Percentiles rank a stretch among this genome's conserved stretches.
Evolutionary conservation across 768 basidiomycete species (phyloP).

Genomic region (Lentinula detonsa): DNA sequence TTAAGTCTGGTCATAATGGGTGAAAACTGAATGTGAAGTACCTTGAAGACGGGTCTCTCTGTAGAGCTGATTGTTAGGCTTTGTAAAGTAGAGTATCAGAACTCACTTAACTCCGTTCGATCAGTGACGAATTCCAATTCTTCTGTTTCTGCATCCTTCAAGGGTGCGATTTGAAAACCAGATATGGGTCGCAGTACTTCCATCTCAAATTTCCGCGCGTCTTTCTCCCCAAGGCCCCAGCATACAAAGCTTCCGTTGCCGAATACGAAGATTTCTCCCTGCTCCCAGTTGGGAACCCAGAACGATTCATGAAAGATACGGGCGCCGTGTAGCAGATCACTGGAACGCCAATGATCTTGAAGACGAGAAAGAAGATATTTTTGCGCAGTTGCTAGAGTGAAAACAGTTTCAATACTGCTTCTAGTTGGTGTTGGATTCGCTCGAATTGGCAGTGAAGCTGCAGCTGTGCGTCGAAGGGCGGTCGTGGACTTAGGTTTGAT

Average conservation of each 20-base stretch:
- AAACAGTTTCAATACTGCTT: conserved; percentile 70
- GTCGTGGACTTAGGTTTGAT: conserved; percentile 77
- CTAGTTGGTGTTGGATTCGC: conserved; percentile 83
- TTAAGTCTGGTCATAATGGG: neutral
- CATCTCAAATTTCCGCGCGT: conserved; percentile 60
- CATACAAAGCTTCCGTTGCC: conserved; percentile 84
- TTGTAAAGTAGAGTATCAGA: neutral
- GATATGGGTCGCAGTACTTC: conserved; percentile 51
- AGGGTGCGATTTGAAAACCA: conserved; percentile 55
- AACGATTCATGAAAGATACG: conserved; percentile 68
- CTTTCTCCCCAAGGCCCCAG: conserved; percentile 80
- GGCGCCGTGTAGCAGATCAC: conserved; percentile 34
- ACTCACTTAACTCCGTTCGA: conserved; percentile 67
- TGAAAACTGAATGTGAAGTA: neutral
- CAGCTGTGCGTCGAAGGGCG: conserved; percentile 74
- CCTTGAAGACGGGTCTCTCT: conserved; percentile 83
- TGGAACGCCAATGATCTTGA: conserved; percentile 39
- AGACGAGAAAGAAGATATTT: conserved; percentile 68
- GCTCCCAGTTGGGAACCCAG: conserved; percentile 51
- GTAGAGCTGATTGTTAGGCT: conserved; percentile 6
- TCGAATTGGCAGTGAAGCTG: conserved; percentile 81
- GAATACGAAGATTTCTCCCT: conserved; percentile 88
- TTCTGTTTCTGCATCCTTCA: conserved; percentile 75
- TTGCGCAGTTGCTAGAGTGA: conserved; percentile 84
- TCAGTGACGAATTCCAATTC: conserved; percentile 92